Conservation (phyloP, 169 alveolate genomes). For the Eimeria maxima region DNA sequence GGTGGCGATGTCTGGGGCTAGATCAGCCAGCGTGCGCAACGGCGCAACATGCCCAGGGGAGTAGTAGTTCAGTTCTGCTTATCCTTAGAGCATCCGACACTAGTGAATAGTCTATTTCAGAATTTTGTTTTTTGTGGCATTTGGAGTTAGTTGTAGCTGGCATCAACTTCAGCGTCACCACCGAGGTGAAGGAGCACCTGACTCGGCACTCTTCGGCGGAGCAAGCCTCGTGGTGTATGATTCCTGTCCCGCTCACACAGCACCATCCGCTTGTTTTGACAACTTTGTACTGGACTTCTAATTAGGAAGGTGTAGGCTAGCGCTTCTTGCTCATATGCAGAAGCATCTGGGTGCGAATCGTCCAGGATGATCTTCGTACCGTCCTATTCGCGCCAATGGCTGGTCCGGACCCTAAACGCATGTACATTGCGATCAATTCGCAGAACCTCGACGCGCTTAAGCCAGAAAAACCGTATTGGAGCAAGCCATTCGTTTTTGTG, state of each 20-base stretch:
- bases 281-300: not conserved
- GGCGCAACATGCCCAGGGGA: not conserved
- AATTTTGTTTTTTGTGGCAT: not conserved
- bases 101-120: not conserved
- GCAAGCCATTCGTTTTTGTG: constrained; percentile 76
- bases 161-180: not conserved
- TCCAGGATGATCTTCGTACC: constrained; percentile 36
- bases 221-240: constrained; percentile 5
- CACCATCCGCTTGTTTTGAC: not conserved
- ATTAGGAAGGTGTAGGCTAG: not conserved
- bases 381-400: constrained; percentile 75
- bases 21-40: not conserved
- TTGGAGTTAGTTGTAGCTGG: not conserved
- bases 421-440: constrained; percentile 82
- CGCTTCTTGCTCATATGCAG: constrained; percentile 49
- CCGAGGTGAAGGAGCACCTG: constrained; percentile 4
- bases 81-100: not conserved
- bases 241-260: constrained; percentile 4
- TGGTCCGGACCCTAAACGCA: constrained; percentile 84
- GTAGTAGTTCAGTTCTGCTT: not conserved
- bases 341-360: not conserved
- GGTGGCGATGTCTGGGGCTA: constrained; percentile 21
- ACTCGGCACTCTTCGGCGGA: not conserved
- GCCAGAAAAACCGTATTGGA: constrained; percentile 80
- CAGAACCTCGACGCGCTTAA: constrained; percentile 80